Evolutionary conservation across 179 eudicot genomes (phyloP), one percentile per base, ranked within the genome.

Genomic region (Spergularia azorica): DNA sequence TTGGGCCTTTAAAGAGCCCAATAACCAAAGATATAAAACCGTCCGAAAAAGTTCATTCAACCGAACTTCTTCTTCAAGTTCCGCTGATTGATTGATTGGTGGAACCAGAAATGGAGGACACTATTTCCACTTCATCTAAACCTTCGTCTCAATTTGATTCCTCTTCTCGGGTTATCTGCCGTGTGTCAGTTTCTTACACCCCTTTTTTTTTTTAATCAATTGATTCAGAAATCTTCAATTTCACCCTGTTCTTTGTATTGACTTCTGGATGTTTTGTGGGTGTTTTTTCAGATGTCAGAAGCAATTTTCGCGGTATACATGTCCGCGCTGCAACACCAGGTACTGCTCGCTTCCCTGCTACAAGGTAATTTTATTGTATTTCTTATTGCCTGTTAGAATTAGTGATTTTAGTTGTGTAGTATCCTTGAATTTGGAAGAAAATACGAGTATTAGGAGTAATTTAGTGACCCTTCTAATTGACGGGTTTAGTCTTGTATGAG

Each of bases 261-360:
- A 26, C 32, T 26, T 26, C 32, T 26, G 32, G 32, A 26, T 26
- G 16, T 48, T n/a, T 15, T 20, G 4, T 32, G 6, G 56, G 16
- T 2, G 63, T 26, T 26, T 26, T 6, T 86, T 77, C 87, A 94
- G 98, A 76, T 95, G 97, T 56, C 84, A 93, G 67, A 95, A 95
- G 87, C 97, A 95, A 59, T 95, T 90, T 80, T 93, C 99, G n/a
- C 92, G 90, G 16, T 95, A 93, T 74, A 90, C 97, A 67, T 93
- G 99, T 70, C 97, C 97, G 9, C 90, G 97, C 11, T 95, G 99
- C 88, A 93, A 91, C 71, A 85, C 84, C 64, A 86, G 90, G 55
- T 95, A 95, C 81, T 95, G 97, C 88, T 95, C 97, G 38, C 95
- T 95, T 71, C 94, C 79, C 56, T 95, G 97, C 81, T 95, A 95